These are phyloP conservation scores for Cladorrhinum sp. DNA, from an alignment of 2,329 filamentous ascomycete genomes.

Conservation along the genomic window DNA sequence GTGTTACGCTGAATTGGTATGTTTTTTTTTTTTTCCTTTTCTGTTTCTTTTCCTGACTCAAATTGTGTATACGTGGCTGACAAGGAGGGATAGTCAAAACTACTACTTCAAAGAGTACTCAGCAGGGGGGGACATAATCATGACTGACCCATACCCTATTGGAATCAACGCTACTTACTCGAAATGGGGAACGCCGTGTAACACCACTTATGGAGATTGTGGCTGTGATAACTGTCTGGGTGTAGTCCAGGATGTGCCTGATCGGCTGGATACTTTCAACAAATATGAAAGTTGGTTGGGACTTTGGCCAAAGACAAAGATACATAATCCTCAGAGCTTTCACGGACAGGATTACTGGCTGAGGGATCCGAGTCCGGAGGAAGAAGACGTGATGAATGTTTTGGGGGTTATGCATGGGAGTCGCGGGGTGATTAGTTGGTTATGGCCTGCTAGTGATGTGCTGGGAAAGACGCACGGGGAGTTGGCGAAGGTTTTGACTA, in stretches of 20 bases:
- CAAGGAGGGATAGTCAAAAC: slow-evolving; percentile 38
- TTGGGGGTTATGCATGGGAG: slow-evolving; percentile 46
- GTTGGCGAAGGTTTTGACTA: slow-evolving; percentile 39
- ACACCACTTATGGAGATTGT: slow-evolving; percentile 58
- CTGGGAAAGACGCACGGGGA: slow-evolving; percentile 39
- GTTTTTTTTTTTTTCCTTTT: neutral
- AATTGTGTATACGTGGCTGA: slow-evolving; percentile 43
- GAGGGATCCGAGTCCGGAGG: slow-evolving; percentile 42
- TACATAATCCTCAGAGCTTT: slow-evolving; percentile 47
- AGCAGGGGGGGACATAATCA: slow-evolving; percentile 54
- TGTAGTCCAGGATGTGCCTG: slow-evolving; percentile 48
- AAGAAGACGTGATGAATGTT: slow-evolving; percentile 44
- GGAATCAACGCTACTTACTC: slow-evolving; percentile 53
- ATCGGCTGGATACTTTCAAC: slow-evolving; percentile 39
- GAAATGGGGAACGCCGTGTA: slow-evolving; percentile 55
- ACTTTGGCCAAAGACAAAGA: slow-evolving; percentile 41
- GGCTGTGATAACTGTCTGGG: slow-evolving; percentile 60
- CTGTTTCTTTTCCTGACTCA: neutral
- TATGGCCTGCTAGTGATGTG: slow-evolving; percentile 40
- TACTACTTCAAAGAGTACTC: slow-evolving; percentile 58
- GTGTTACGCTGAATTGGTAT: slow-evolving; percentile 55
- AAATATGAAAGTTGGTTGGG: slow-evolving; percentile 41
- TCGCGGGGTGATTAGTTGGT: slow-evolving; percentile 44
- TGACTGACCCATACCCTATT: slow-evolving; percentile 60
- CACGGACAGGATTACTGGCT: slow-evolving; percentile 47